A percentile compares a stretch with the other conserved stretches of the same genome.
Evolutionary conservation across 2,329 filamentous ascomycete genomes (phyloP).

Genomic region (Pezicula neosporulosa): DNA sequence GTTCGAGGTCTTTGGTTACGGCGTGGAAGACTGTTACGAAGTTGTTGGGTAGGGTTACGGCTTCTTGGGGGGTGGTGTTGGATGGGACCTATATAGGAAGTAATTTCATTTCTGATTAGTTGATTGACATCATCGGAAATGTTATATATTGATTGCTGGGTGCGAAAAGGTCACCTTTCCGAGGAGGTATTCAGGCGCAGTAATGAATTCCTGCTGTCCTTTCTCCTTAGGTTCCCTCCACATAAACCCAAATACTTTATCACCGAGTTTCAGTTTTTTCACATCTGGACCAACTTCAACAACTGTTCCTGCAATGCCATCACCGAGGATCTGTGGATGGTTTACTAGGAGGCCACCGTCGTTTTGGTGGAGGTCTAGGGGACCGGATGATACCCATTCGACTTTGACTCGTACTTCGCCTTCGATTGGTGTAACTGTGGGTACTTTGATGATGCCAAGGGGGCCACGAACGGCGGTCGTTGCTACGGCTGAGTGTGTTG

Average conservation of each 20-base stretch:
- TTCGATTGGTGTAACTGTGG: slow-evolving; percentile 15
- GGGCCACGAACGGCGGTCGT: slow-evolving; percentile 33
- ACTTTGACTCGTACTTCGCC: slow-evolving; percentile 52
- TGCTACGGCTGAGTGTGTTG: slow-evolving; percentile 36
- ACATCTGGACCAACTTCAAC: slow-evolving; percentile 43
- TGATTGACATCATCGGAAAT: too few relatives aligned
- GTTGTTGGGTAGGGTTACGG: slow-evolving; percentile 51
- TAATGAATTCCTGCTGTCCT: slow-evolving; percentile 53
- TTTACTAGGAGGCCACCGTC: slow-evolving; percentile 54
- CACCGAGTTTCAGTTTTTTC: slow-evolving; percentile 45
- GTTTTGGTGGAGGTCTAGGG: slow-evolving; percentile 58
- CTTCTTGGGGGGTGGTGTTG: slow-evolving; percentile 38
- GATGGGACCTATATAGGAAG: slow-evolving; percentile 35
- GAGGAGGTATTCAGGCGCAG: slow-evolving; percentile 45
- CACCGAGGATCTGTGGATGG: slow-evolving; percentile 47
- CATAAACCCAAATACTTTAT: slow-evolving; percentile 53
- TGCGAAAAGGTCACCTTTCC: slow-evolving; percentile 33
- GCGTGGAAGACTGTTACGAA: slow-evolving; percentile 58
- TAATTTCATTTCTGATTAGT: too few relatives aligned
- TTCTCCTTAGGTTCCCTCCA: slow-evolving; percentile 44
- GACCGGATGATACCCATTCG: slow-evolving; percentile 57
- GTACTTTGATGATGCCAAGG: slow-evolving; percentile 31
- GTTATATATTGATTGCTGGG: slow-evolving; percentile 21
- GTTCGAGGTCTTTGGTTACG: slow-evolving; percentile 43
- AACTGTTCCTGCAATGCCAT: slow-evolving; percentile 48